These are phyloP conservation scores for Phyllosticta capitalensis DNA, from an alignment of 2,329 filamentous ascomycete genomes.

Conservation along the genomic window DNA sequence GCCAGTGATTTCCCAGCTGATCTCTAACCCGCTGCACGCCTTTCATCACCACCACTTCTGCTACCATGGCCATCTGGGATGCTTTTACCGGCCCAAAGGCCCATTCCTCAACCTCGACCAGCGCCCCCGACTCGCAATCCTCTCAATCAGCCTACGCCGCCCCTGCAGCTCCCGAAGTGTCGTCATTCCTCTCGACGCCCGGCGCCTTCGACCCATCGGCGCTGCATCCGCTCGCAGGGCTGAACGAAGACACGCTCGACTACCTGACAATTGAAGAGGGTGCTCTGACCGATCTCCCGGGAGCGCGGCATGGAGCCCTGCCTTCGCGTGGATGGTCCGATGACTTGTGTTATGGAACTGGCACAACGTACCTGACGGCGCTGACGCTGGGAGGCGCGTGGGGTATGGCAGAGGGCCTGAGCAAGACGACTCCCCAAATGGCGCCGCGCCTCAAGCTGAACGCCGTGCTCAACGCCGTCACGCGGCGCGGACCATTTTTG, in stretches of 20 bases:
- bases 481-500: constrained; percentile 83
- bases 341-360: constrained; percentile 95
- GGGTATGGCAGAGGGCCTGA: constrained; percentile 84
- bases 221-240: constrained; percentile 84
- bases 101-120: constrained; percentile 25
- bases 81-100: constrained; percentile 51
- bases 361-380: constrained; percentile 85
- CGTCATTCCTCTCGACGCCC: constrained; percentile 59
- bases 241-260: constrained; percentile 88
- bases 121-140: constrained; percentile 34
- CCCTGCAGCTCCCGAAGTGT: constrained; percentile 63
- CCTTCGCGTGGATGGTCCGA: constrained; percentile 96
- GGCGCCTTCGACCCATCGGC: constrained; percentile 64
- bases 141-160: constrained; percentile 52
- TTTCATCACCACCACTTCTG: constrained; percentile 1
- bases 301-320: constrained; percentile 67
- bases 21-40: background rate
- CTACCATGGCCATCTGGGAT: constrained; percentile 34
- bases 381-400: constrained; percentile 79
- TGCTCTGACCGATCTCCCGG: constrained; percentile 74
- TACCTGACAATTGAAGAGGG: constrained; percentile 93
- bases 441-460: constrained; percentile 90
- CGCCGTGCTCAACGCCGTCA: constrained; percentile 89
- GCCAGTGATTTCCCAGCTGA: background rate
- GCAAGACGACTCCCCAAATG: constrained; percentile 57